Evolutionary conservation across 768 basidiomycete genomes (phyloP), one percentile per base, ranked within the genome.

Genomic region (Pleurotus platypus): DNA sequence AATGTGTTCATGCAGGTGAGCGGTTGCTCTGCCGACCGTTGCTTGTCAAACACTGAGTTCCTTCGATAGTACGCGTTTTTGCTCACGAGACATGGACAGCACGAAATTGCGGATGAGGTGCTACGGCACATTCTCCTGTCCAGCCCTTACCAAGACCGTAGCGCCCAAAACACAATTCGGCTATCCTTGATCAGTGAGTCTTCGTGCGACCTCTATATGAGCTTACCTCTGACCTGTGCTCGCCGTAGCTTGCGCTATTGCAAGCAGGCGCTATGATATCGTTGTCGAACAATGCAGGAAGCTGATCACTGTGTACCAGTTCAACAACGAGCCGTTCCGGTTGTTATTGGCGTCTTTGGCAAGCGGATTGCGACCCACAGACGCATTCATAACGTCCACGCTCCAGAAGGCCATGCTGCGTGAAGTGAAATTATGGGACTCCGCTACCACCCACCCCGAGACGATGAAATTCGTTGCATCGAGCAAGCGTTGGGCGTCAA

Each of bases 401-500:
- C 74, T 96, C 8, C 92, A 93, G 61, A 96, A 96, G 64, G 89
- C 90, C 63, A 69, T 94, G 24, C 82, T 90, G 37, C 79, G 95
- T 11, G 93, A 96, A 69, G 75, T 94, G 69, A 82, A 83, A 59
- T 68, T 90, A 6, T 80, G 75, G 15, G 88, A 93, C 63, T 70
- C 79, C 0, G 86, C 87, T 0, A 82, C 85, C 16, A 81, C 82
- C 56, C 83, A 81, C 26, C 83, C 81, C 2, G 86, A 86, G 27
- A 61, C 72, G 9, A 60, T 89, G 26, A 80, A 78, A 50, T 92
- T 85, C 85, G 89, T 87, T 61, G 67, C 70, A 1, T 58, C 77
- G 1, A 80, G 77, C 47, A 82, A 83, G 56, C 80, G 89, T 12
- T 88, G 83, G 64, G 79, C 43, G 2, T 64, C 80, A 9, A 72